Evolutionary conservation across 305 asterid species (phyloP).

Genomic region (Fraxinus latifolia): DNA sequence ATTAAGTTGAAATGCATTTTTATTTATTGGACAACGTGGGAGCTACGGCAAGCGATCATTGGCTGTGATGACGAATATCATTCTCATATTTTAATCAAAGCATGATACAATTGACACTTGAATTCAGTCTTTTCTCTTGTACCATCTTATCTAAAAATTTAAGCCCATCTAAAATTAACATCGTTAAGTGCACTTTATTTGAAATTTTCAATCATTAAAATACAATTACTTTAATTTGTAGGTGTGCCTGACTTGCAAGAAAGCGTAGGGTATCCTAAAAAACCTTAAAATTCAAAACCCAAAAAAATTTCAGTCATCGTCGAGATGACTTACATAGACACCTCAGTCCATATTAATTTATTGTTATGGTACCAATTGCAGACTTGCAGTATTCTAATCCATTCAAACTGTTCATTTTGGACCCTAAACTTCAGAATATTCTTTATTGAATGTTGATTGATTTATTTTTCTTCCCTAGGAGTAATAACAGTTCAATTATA

Average conservation of each 20-base stretch:
- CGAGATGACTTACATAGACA: neutral
- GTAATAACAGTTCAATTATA: neutral
- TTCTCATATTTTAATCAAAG: neutral
- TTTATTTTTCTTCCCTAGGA: constrained; percentile 16
- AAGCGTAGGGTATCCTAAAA: neutral
- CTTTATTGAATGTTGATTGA: constrained; percentile 42
- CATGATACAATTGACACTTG: neutral
- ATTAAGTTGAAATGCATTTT: neutral
- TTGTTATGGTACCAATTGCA: neutral
- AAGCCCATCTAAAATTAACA: too few species aligned
- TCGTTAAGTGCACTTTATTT: neutral
- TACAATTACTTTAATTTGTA: neutral
- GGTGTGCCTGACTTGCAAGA: neutral
- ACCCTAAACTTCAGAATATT: constrained; percentile 18
- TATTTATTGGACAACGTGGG: too few species aligned
- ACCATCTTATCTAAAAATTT: neutral
- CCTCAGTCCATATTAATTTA: neutral
- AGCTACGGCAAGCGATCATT: neutral
- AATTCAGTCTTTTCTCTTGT: neutral
- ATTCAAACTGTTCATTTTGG: constrained; percentile 44
- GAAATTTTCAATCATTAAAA: neutral
- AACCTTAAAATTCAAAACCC: neutral
- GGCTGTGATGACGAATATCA: neutral
- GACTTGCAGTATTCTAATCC: constrained; percentile 9
- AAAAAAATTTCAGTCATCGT: neutral